Evolutionary conservation across 768 basidiomycete species (phyloP), one percentile per base, ranked within the genome.

Genomic region (Naganishia antarctica): DNA sequence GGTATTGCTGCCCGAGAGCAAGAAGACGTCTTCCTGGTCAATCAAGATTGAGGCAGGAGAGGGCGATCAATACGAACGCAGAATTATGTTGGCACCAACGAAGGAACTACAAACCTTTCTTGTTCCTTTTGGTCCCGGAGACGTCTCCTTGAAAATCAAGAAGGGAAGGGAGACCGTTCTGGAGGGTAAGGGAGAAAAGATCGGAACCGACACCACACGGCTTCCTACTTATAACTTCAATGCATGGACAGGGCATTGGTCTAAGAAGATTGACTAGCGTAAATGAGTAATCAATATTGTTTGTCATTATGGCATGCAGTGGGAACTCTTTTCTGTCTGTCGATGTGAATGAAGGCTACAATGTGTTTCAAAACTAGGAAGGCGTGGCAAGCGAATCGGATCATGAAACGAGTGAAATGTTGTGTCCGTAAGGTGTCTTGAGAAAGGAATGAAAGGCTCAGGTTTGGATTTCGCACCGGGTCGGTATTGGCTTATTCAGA

Each of bases 181-280:
- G 11, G 29, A 47, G 13, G 74, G 68, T 6, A 31, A 68, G 40
- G 73, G 74, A n/a, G 68, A 43, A 45, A 60, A 65, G 12, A 71
- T 76, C 53, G 11, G 9, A 16, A 34, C 29, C 9, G 46, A 51
- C n/a, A 43, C 31, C 9, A 16, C 29, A 44, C 65, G 34, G 16
- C 25, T 48, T 1, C 18, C 11, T 21, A 44, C 49, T 40, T 77
- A 71, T 48, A 77, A 77, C 60, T 77, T 72, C 66, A 77, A 77
- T 58, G 68, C 74, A 48, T 77, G 76, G 76, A 73, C 65, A 23
- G 75, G 74, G 9, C 43, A 61, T 9, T 75, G 71, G 70, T 29
- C 29, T 21, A 31, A 5, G 4, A 46, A 60, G 29, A 29, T 60
- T 44, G 29, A 44, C 13, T 21, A 6, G 4, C 29, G 4, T 12